phyloP scores from a whole-genome alignment of 345 rosid species.

The Salix koriyanagi region DNA sequence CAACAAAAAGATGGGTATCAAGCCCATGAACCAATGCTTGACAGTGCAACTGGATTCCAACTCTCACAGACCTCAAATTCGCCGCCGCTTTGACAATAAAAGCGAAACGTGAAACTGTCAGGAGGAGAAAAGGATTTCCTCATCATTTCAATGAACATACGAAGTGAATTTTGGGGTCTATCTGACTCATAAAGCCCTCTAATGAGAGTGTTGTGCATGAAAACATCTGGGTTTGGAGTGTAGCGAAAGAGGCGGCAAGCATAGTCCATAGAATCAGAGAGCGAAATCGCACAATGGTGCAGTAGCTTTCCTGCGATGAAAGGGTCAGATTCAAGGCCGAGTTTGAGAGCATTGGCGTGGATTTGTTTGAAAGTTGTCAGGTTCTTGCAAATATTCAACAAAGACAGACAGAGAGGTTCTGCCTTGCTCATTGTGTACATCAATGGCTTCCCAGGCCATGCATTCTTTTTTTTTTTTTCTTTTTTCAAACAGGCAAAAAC shows the following conservation, averaged over 20 bases:
- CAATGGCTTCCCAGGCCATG: too few relatives aligned
- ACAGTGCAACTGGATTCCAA: constrained; percentile 58
- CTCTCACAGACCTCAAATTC: constrained; percentile 34
- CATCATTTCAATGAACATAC: constrained; percentile 41
- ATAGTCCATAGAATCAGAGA: constrained; percentile 41
- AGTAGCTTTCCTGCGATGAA: constrained; percentile 56
- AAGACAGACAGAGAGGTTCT: constrained; percentile 26
- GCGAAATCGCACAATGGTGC: constrained; percentile 43
- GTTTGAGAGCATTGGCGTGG: constrained; percentile 46
- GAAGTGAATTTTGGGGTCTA: constrained; percentile 36
- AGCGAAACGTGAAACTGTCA: constrained; percentile 71
- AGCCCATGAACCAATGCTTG: constrained; percentile 43
- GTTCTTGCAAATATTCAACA: constrained; percentile 42
- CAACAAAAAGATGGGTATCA: constrained; percentile 49
- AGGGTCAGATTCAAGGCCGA: constrained; percentile 38
- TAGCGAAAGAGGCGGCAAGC: constrained; percentile 45
- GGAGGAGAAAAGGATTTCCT: constrained; percentile 33
- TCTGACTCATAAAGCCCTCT: constrained; percentile 58
- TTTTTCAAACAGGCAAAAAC: too few relatives aligned
- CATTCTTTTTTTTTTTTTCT: too few relatives aligned
- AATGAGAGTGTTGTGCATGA: constrained; percentile 71
- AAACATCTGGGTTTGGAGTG: constrained; percentile 48
- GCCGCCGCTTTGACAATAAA: constrained; percentile 60
- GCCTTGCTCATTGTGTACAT: constrained; percentile 34
- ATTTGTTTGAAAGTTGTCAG: constrained; percentile 46